Percentiles rank a stretch among this genome's conserved stretches.
Evolutionary conservation across 495 filamentous ascomycete genomes (phyloP).

Genomic region (Aspergillus taichungensis): DNA sequence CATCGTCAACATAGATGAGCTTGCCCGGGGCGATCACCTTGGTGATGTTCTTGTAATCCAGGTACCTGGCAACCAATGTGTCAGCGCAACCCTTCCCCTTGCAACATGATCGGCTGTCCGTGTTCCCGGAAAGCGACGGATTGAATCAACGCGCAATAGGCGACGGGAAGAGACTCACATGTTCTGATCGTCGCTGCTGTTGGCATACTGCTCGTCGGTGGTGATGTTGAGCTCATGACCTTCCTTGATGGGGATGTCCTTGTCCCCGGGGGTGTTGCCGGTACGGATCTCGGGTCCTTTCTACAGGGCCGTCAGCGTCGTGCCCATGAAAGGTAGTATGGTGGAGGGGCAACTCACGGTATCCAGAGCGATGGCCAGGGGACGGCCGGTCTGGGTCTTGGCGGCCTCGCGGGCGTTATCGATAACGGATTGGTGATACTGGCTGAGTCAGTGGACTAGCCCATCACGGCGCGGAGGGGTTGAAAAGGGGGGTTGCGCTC

Average conservation of each 20-base stretch:
- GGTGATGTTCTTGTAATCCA: conserved; percentile 99
- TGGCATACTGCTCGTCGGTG: conserved; percentile 92
- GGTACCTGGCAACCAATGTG: conserved; percentile 53
- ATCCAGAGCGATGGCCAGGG: conserved; percentile 92
- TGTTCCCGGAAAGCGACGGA: not conserved
- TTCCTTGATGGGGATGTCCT: conserved; percentile 75
- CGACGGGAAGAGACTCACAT: conserved; percentile 55
- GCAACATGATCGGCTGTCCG: not conserved
- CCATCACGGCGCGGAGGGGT: not conserved
- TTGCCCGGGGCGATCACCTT: conserved; percentile 91
- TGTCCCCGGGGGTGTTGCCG: conserved; percentile 78
- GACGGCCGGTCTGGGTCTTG: conserved; percentile 62
- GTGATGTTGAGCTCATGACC: conserved; percentile 87
- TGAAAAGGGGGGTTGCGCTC: conserved; percentile 17
- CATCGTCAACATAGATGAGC: conserved; percentile 96
- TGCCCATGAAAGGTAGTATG: not conserved
- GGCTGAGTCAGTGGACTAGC: not conserved
- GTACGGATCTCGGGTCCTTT: conserved; percentile 99
- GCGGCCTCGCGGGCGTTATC: conserved; percentile 87
- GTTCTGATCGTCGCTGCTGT: conserved; percentile 73
- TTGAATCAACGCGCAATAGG: not conserved
- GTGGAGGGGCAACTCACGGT: conserved; percentile 45
- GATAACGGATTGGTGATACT: conserved; percentile 93
- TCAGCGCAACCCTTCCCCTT: conserved; percentile 1
- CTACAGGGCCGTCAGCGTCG: conserved; percentile 22